Conservation (phyloP, 306 rosid genomes). For the Calophaca sinica region DNA sequence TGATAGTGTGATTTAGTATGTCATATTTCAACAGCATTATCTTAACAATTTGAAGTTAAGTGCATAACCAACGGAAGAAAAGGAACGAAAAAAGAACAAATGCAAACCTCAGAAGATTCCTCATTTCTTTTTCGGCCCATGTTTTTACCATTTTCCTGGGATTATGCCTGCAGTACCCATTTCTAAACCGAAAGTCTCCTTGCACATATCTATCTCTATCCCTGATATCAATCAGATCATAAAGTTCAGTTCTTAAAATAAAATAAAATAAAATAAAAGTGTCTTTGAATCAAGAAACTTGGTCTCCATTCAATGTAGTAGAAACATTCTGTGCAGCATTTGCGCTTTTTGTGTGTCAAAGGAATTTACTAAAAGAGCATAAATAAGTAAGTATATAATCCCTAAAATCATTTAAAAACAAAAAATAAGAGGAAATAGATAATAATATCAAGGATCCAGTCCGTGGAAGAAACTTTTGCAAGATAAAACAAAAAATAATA, state of each 20-base stretch:
- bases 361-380: slow-evolving; percentile 2
- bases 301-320: neutral
- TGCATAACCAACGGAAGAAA: slow-evolving; percentile 12
- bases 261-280: slow-evolving; percentile 35
- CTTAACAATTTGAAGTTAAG: neutral
- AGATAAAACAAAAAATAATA: neutral
- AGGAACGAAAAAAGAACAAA: neutral
- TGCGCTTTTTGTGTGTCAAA: neutral
- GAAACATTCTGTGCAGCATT: neutral
- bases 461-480: neutral
- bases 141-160: slow-evolving; percentile 98
- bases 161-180: slow-evolving; percentile 88
- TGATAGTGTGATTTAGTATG: slow-evolving; percentile 19
- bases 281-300: neutral
- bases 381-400: neutral
- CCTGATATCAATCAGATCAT: slow-evolving; percentile 58
- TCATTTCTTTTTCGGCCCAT: slow-evolving; percentile 98
- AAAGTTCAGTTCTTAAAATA: slow-evolving; percentile 36
- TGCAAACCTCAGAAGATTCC: slow-evolving; percentile 82
- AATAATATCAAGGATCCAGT: slow-evolving; percentile 11
- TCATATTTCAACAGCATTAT: slow-evolving; percentile 8
- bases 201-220: slow-evolving; percentile 94
- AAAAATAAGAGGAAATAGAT: neutral
- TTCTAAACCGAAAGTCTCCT: slow-evolving; percentile 88
- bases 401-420: neutral